Evolutionary conservation across 2,329 filamentous ascomycete species (phyloP).

Genomic region (Penicillium psychrosexuale): DNA sequence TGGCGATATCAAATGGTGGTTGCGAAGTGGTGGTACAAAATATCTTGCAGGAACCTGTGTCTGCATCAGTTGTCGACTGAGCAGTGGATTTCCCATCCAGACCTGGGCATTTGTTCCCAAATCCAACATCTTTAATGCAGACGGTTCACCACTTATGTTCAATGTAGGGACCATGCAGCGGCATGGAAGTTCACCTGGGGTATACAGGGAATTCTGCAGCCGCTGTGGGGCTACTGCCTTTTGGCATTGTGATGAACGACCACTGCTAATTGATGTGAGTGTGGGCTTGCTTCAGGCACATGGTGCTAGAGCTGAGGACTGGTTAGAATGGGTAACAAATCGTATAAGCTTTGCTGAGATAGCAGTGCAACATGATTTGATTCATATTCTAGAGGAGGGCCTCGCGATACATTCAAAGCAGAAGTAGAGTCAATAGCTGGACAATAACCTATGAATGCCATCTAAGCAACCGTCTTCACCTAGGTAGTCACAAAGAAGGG

Average conservation of each 20-base stretch:
- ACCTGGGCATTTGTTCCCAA: slow-evolving; percentile 64
- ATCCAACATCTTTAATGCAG: slow-evolving; percentile 53
- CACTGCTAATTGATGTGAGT: slow-evolving; percentile 61
- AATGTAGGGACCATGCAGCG: slow-evolving; percentile 47
- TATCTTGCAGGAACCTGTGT: slow-evolving; percentile 61
- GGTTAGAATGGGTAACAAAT: slow-evolving; percentile 61
- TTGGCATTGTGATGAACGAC: slow-evolving; percentile 55
- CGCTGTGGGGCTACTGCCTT: slow-evolving; percentile 64
- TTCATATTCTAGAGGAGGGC: slow-evolving; percentile 26
- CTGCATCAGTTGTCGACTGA: slow-evolving; percentile 61
- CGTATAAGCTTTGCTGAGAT: slow-evolving; percentile 61
- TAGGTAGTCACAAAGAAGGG: no score
- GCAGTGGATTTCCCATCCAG: slow-evolving; percentile 61
- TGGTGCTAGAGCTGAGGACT: slow-evolving; percentile 55
- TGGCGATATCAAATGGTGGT: slow-evolving; percentile 58
- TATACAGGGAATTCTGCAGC: slow-evolving; percentile 60
- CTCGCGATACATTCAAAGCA: slow-evolving; percentile 5
- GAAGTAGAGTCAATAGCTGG: background rate
- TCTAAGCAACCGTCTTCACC: no score
- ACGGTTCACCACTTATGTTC: slow-evolving; percentile 36
- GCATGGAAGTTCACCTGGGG: slow-evolving; percentile 54
- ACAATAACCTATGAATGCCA: background rate
- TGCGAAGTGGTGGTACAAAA: slow-evolving; percentile 47
- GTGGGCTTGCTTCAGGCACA: slow-evolving; percentile 54
- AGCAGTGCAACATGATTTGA: slow-evolving; percentile 35